Percentiles rank a stretch among this genome's conserved stretches.
Conservation (phyloP, 1,139 yeast genomes). For the Suzukiozyma palmioleophila region DNA sequence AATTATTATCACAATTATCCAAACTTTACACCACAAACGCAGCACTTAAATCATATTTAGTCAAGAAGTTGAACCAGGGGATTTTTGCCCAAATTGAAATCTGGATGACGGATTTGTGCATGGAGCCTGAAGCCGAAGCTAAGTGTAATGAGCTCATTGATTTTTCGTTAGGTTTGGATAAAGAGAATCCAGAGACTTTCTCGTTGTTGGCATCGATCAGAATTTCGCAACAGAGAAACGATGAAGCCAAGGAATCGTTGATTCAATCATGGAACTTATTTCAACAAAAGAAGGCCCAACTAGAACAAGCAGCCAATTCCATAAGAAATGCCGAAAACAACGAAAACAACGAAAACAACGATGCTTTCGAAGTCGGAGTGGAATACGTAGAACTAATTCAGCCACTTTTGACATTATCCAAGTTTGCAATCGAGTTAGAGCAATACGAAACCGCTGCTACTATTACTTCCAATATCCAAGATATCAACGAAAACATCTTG, state of each 20-base stretch:
- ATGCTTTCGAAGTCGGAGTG: conserved; percentile 37
- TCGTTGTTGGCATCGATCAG: conserved; percentile 81
- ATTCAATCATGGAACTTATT: conserved; percentile 71
- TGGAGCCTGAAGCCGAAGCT: conserved; percentile 84
- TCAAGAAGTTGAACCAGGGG: conserved; percentile 64
- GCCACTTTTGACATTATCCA: conserved; percentile 65
- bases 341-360: conserved; percentile 15
- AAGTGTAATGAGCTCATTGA: conserved; percentile 72
- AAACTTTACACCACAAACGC: conserved; percentile 25
- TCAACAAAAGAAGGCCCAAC: conserved; percentile 41
- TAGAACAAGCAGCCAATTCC: conserved; percentile 43
- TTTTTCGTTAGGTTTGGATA: conserved; percentile 60
- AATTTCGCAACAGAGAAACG: conserved; percentile 75
- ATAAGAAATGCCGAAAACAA: conserved; percentile 10
- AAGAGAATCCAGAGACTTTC: conserved; percentile 72
- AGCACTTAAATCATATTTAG: conserved; percentile 32
- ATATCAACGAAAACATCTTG: conserved; percentile 76
- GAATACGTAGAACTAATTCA: conserved; percentile 63
- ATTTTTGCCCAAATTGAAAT: conserved; percentile 85
- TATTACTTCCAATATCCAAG: conserved; percentile 59
- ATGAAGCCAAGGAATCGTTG: conserved; percentile 72
- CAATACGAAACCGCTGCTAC: conserved; percentile 60
- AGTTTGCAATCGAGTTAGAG: conserved; percentile 75
- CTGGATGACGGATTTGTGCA: conserved; percentile 98
- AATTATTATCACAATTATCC: conserved; percentile 20